Percentiles rank a stretch among this genome's conserved stretches.
Conservation (phyloP, 2,329 filamentous ascomycete species). For the Trichoderma pleuroti region DNA sequence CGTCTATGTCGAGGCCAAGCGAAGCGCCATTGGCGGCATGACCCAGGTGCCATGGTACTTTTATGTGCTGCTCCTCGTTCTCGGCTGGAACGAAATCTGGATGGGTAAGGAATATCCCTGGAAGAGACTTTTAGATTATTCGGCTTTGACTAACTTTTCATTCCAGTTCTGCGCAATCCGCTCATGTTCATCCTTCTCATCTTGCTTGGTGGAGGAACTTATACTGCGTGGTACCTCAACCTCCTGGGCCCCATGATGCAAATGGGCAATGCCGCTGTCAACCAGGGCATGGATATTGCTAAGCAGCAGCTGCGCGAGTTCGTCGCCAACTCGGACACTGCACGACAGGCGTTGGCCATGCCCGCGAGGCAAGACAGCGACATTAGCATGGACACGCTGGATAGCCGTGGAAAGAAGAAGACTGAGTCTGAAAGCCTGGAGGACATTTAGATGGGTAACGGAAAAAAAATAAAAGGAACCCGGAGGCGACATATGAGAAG, state of each 20-base stretch:
- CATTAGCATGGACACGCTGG: constrained; percentile 58
- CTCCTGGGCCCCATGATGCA: constrained; percentile 94
- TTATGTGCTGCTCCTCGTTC: constrained; percentile 79
- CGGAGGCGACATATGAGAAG: not conserved
- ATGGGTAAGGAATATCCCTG: constrained; percentile 57
- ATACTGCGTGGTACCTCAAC: constrained; percentile 90
- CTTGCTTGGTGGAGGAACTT: constrained; percentile 70
- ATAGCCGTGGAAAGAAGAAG: constrained; percentile 55
- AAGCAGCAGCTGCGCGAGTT: constrained; percentile 91
- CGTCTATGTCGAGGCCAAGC: constrained; percentile 96
- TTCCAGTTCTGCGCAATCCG: constrained; percentile 82
- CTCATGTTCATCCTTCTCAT: constrained; percentile 88
- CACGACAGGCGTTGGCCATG: constrained; percentile 79
- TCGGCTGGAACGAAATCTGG: constrained; percentile 98
- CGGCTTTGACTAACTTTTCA: not conserved
- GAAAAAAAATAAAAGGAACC: not conserved
- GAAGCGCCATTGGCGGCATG: constrained; percentile 91
- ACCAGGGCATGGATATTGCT: constrained; percentile 84
- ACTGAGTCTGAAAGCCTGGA: constrained; percentile 54
- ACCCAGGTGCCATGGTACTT: constrained; percentile 94
- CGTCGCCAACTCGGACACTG: constrained; percentile 80
- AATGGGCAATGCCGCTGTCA: constrained; percentile 85
- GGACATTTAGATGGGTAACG: constrained; percentile 45
- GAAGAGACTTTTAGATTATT: constrained; percentile 37
- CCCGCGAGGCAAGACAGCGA: constrained; percentile 46